Conservation (phyloP, 345 rosid genomes). For the Acer negundo region DNA sequence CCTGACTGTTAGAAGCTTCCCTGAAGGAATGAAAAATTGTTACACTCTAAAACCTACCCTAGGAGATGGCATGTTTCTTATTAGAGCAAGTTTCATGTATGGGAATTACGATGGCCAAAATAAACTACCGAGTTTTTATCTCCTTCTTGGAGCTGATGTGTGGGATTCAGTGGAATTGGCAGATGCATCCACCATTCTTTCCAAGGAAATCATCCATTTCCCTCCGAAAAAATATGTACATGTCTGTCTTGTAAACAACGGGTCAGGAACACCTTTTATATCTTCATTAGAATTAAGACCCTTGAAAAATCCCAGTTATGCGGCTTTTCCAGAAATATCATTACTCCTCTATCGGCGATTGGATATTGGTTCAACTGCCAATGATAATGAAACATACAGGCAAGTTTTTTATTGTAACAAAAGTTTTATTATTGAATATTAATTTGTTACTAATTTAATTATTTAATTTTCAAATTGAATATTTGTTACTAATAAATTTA, state of each 20-base stretch:
- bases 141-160: background rate
- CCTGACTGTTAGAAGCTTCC: conserved; percentile 26
- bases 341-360: background rate
- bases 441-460: too few relatives aligned
- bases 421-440: too few relatives aligned
- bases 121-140: conserved; percentile 10
- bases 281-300: conserved; percentile 28
- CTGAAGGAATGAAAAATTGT: conserved; percentile 26
- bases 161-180: conserved; percentile 7
- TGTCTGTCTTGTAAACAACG: conserved; percentile 15
- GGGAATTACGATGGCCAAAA: conserved; percentile 26
- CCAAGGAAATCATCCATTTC: conserved; percentile 7
- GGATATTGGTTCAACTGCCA: background rate
- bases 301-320: background rate
- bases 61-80: background rate
- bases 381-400: background rate
- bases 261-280: conserved; percentile 15
- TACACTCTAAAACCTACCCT: background rate
- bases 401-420: too few relatives aligned
- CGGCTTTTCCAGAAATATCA: background rate
- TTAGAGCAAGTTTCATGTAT: conserved; percentile 26
- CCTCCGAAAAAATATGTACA: background rate
- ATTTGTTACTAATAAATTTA: too few relatives aligned
- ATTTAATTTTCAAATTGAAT: too few relatives aligned
- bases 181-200: background rate